Evolutionary conservation across 768 basidiomycete species (phyloP), one percentile per base, ranked within the genome.

Genomic region (Suillus paluster): DNA sequence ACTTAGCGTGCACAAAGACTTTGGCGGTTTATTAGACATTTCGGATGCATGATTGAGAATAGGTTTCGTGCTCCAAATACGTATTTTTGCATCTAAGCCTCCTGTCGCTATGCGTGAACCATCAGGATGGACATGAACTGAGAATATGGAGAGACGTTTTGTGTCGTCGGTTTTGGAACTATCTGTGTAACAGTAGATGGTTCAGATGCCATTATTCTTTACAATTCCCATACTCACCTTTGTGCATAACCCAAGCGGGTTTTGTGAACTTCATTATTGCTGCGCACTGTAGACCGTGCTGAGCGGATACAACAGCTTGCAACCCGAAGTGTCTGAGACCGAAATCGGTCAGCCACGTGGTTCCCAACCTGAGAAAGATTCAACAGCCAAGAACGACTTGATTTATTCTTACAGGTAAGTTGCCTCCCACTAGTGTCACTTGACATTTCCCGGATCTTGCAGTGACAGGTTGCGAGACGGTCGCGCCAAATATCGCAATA

Each of bases 71-170:
- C 92, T 92, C 97, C 97, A 99, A 77, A 99, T 94, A 54, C 95
- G 91, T 63, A 99, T 88, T 80, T 95, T 96, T 44, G 94, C 91
- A 74, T 99, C 97, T 58, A 99, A 83, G 2, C 96, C 95, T 33
- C 95, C 97, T 1, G 97, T 99, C n/a, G 97, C 97, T 67, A 99
- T 90, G 19, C 97, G 86, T 21, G 94, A 95, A 64, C 93, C 93
- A 70, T 99, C 97, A 0, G 97, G 97, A 69, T 98, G 96, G 11
- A 97, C 94, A 67, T 94, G 90, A 21, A 97, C 86, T 9, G 94
- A 92, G 81, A 95, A 98, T 67, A 99, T 95, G 23, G 94, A 90
- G 23, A 90, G 80, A 48, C 87, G 84, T 68, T 94, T 94, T 57
- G 75, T 70, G 48, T 72, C 74, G 62, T 90, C 88, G 59, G 76